A percentile compares a stretch with the other conserved stretches of the same genome.
These are phyloP conservation scores for Wickerhamomyces sydowiorum DNA, from an alignment of 805 yeast genomes.

Conservation along the genomic window DNA sequence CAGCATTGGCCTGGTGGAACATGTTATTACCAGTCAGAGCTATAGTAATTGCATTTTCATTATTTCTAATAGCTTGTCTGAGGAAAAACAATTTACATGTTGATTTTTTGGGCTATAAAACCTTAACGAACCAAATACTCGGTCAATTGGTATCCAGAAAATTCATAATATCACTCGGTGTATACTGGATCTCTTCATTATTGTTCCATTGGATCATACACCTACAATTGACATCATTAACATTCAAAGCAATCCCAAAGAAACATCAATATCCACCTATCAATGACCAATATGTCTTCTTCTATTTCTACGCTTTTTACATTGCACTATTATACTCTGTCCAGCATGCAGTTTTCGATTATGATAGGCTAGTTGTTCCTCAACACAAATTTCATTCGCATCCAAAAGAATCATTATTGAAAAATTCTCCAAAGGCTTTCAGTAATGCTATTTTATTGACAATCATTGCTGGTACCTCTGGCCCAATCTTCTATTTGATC, in stretches of 20 bases:
- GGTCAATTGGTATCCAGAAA: conserved; percentile 21
- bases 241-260: conserved; percentile 26
- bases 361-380: conserved; percentile 45
- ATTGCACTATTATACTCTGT: conserved; percentile 40
- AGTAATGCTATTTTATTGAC: conserved; percentile 34
- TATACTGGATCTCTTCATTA: conserved; percentile 18
- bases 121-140: conserved; percentile 19
- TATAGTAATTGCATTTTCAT: conserved; percentile 22
- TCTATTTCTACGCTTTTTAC: conserved; percentile 38
- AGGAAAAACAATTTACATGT: conserved; percentile 37
- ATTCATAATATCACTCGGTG: conserved; percentile 16
- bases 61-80: conserved; percentile 29
- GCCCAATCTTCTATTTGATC: conserved; percentile 37
- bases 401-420: conserved; percentile 28
- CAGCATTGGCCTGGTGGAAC: conserved; percentile 19
- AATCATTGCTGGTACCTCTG: conserved; percentile 20
- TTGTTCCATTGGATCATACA: conserved; percentile 20
- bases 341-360: conserved; percentile 47
- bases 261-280: conserved; percentile 35
- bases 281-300: conserved; percentile 41
- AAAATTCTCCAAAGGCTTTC: conserved; percentile 25
- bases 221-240: conserved; percentile 15
- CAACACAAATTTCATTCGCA: conserved; percentile 32
- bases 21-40: conserved; percentile 24
- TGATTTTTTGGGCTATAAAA: conserved; percentile 27